Evolutionary conservation across 164 flowering plant species (phyloP).

Genomic region (Sextonia rubra): DNA sequence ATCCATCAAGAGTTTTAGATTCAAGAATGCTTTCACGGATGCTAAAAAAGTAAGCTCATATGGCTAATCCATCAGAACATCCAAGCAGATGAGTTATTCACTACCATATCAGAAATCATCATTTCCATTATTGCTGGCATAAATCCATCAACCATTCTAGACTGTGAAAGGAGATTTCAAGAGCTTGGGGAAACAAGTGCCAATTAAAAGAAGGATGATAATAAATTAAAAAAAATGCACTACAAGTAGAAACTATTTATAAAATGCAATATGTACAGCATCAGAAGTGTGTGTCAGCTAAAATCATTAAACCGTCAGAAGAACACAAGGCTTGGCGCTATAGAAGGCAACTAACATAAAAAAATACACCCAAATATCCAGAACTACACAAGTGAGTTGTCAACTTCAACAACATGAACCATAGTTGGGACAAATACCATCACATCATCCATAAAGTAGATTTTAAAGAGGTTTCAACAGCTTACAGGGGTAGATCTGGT

Average conservation of each 20-base stretch:
- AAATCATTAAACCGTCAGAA: not conserved
- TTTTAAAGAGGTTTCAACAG: not conserved
- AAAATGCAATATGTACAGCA: not conserved
- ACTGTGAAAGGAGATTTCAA: not conserved
- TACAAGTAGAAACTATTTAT: no score
- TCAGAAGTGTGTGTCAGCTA: not conserved
- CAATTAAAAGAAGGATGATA: not conserved
- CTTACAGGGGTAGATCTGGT: constrained; percentile 62
- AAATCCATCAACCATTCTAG: not conserved
- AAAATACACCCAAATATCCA: not conserved
- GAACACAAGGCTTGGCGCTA: not conserved
- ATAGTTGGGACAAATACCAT: not conserved
- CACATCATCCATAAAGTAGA: not conserved
- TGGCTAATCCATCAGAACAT: not conserved
- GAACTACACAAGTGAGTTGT: not conserved
- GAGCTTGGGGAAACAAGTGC: not conserved
- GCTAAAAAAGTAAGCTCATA: not conserved
- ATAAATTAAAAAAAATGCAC: no score
- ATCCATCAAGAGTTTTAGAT: not conserved
- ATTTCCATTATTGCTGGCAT: not conserved
- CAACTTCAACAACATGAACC: not conserved
- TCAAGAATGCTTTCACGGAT: not conserved
- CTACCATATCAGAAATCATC: not conserved
- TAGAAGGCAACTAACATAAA: not conserved
- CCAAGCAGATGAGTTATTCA: not conserved